Base-by-base conservation (phyloP, 169 alveolate genomes). In the Ichthyophthirius multifiliis region DNA sequence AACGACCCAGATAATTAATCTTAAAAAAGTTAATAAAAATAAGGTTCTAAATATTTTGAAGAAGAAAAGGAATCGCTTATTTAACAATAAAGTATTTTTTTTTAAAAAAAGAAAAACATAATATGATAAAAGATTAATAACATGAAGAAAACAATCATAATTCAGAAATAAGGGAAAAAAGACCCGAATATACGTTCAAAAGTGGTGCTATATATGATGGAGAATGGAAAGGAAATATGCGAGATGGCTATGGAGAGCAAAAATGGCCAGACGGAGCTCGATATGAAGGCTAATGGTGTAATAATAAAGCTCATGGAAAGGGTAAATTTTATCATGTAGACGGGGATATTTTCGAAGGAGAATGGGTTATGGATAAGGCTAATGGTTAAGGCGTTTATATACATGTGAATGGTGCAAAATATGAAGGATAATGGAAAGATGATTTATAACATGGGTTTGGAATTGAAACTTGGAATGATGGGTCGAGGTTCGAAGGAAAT, bases 371-470 rank as follows among this genome's bases (percentile, higher is more conserved):
- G 30, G 86, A 81, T 73, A 88, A 88, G 46, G 90, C 93, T 0
- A 83, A 83, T 43, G 92, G 92, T 16, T 78, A 78, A 48, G 92
- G 92, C 0, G 62, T 75, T n/a, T 87, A 87, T 71, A 74, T 78
- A 7, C 92, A 87, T 75, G 82, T 65, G 13, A 88, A 84, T 73
- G 94, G 91, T 23, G 89, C 91, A 13, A 79, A 76, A n/a, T 87
- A 79, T 43, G 79, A 87, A 76, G 93, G 93, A 43, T 65, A 63
- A 44, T 85, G 80, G 91, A 85, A 37, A 77, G 86, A 89, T 62
- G 96, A 93, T 47, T 41, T 84, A 23, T 91, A 93, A 65, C 91
- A 93, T 73, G 96, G 95, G 20, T 80, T 74, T 39, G 96, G 96
- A 0, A 74, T 86, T 35, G 96, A 93, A 80, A 86, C 91, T 39